Evolutionary conservation across 1,139 yeast species (phyloP), one percentile per base, ranked within the genome.

Genomic region (Hansenula lynferdii): DNA sequence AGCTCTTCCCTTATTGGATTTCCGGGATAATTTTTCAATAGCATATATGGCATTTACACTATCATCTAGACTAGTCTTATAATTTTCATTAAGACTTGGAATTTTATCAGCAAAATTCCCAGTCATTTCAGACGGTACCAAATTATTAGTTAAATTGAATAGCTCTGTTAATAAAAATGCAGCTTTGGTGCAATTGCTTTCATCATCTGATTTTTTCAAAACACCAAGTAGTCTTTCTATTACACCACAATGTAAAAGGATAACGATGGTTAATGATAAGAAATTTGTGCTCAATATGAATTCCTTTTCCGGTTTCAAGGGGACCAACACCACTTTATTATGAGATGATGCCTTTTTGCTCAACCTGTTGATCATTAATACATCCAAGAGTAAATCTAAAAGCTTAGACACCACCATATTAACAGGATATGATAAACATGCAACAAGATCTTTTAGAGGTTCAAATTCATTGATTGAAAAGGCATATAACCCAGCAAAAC

Each of bases 401-500:
- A 89, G 59, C 27, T 76, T 72, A 26, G 76, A 84, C 20, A 90
- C 74, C 14, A 85, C 65, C 20, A 67, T 61, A 2, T 70, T 58
- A 18, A 75, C 68, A 1, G 84, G 83, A 39, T 80, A 76, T 22
- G 68, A 67, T 39, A 90, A 62, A 54, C 90, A 82, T 28, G 71
- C 65, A 2, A 90, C 63, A 27, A 92, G 64, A 40, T 78, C 77
- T 32, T 64, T 65, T 16, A 92, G 52, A 23, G 83, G 73, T 38
- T 68, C 68, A 49, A 78, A 83, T 42, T 76, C 61, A 48, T 80
- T 68, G 40, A 75, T 69, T 0, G 86, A 72, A 49, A 82, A 75
- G 8, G 84, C 75, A 47, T 84, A 71, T 11, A 89, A 56, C 0
- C 98, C 98, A 16, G 85, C 72, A 78, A 94, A 84, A 34, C 79